Evolutionary conservation across 345 rosid species (phyloP).

Genomic region (Euphorbia peplus): DNA sequence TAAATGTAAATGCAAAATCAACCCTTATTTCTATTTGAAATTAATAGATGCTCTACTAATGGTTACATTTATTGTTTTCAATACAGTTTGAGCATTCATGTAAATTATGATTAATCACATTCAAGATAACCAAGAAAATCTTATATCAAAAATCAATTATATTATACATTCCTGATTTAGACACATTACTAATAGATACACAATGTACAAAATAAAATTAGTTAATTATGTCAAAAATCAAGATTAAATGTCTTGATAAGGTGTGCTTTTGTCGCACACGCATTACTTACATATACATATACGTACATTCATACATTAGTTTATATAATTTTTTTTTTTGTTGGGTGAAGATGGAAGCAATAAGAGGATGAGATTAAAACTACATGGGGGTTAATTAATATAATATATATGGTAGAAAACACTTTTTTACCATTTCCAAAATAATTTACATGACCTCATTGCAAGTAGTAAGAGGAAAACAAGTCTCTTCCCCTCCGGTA

Average conservation of each 20-base stretch:
- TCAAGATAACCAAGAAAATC: no score
- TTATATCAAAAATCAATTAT: no score
- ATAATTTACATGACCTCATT: constrained; percentile 3
- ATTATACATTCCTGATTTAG: no score
- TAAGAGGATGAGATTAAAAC: neutral
- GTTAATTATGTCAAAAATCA: neutral
- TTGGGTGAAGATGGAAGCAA: neutral
- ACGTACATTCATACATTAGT: neutral
- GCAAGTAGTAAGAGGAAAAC: constrained; percentile 42
- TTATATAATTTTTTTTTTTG: no score
- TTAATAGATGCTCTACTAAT: no score
- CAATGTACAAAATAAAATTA: neutral
- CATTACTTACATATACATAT: neutral
- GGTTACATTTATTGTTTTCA: no score
- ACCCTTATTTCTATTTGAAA: no score
- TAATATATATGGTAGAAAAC: no score
- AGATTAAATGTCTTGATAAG: neutral
- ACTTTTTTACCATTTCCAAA: neutral
- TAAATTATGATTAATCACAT: neutral
- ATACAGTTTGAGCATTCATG: neutral
- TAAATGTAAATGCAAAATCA: no score
- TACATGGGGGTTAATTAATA: no score
- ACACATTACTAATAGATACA: neutral
- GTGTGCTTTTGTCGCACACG: neutral
- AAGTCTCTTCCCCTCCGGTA: constrained; percentile 68